A percentile compares a stretch with the other conserved stretches of the same genome.
These are phyloP conservation scores for Paraphaeosphaeria minitans DNA, from an alignment of 2,329 filamentous ascomycete genomes.

Conservation along the genomic window DNA sequence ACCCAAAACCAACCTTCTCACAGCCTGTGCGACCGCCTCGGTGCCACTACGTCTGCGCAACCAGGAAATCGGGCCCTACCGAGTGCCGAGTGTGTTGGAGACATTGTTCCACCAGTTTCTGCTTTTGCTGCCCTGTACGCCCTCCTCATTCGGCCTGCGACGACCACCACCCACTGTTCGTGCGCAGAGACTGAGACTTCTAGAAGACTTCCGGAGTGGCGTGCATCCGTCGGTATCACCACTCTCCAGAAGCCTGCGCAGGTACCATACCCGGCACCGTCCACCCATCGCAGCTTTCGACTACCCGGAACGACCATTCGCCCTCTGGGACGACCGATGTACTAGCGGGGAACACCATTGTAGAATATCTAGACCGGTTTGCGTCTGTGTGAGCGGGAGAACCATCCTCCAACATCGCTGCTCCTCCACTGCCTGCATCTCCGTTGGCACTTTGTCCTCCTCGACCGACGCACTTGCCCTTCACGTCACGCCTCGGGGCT, in stretches of 20 bases:
- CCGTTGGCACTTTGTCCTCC: constrained; percentile 42
- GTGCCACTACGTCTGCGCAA: constrained; percentile 56
- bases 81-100: constrained; percentile 42
- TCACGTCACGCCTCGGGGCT: constrained; percentile 38
- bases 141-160: constrained; percentile 45
- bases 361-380: constrained; percentile 33
- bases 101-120: constrained; percentile 45
- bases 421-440: constrained; percentile 37
- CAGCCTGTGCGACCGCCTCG: constrained; percentile 45
- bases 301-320: constrained; percentile 34
- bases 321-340: constrained; percentile 34
- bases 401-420: constrained; percentile 40
- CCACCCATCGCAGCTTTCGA: constrained; percentile 32
- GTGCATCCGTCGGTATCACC: constrained; percentile 53
- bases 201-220: constrained; percentile 50
- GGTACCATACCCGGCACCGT: constrained; percentile 43
- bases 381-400: constrained; percentile 34
- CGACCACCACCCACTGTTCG: constrained; percentile 46
- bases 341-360: constrained; percentile 38
- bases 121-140: constrained; percentile 48
- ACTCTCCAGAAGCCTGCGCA: constrained; percentile 40
- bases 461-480: constrained; percentile 33
- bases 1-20: constrained; percentile 42
- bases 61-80: constrained; percentile 52
- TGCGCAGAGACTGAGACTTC: constrained; percentile 48